Evolutionary conservation across 495 filamentous ascomycete genomes (phyloP).

Genomic region (Talaromyces trachyspermus): DNA sequence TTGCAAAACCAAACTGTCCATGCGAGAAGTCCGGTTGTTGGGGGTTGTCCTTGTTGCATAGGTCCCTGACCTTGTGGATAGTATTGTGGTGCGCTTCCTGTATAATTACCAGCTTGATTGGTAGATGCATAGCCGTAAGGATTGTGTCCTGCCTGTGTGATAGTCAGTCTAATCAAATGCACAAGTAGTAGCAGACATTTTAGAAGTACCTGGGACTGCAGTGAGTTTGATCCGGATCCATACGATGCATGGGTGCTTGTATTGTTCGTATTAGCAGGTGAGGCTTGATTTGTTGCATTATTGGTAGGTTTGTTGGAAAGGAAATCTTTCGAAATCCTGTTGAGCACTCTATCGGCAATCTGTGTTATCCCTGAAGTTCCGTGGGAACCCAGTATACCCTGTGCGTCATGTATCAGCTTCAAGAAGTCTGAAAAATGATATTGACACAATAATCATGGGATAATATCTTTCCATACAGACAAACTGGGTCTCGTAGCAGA

Average conservation of each 20-base stretch:
- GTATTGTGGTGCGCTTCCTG: conserved; percentile 6
- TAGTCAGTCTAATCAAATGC: not conserved
- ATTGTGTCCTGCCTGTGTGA: conserved; percentile 1
- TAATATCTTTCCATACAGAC: conserved; percentile 20
- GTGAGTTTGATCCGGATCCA: not conserved
- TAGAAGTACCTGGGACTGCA: conserved; percentile 1
- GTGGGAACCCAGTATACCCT: conserved; percentile 22
- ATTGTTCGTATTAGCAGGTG: not conserved
- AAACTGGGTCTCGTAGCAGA: conserved; percentile 15
- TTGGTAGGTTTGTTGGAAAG: conserved; percentile 4
- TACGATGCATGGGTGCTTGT: not conserved
- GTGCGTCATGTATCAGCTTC: conserved; percentile 11
- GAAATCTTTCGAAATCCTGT: conserved; percentile 15
- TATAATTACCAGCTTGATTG: not conserved
- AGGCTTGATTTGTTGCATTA: not conserved
- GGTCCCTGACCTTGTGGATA: conserved; percentile 5
- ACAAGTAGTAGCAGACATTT: not conserved
- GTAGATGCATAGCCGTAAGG: conserved; percentile 7
- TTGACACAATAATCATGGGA: conserved; percentile 2
- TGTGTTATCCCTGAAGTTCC: conserved; percentile 13
- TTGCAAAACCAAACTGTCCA: not conserved
- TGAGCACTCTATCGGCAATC: conserved; percentile 11
- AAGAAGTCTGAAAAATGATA: conserved; percentile 9
- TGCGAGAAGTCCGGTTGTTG: not conserved
- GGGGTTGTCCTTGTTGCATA: not conserved